Percentiles rank a stretch among this genome's conserved stretches.
Conservation (phyloP, 331 rosid species). For the Pyracantha coccinea region DNA sequence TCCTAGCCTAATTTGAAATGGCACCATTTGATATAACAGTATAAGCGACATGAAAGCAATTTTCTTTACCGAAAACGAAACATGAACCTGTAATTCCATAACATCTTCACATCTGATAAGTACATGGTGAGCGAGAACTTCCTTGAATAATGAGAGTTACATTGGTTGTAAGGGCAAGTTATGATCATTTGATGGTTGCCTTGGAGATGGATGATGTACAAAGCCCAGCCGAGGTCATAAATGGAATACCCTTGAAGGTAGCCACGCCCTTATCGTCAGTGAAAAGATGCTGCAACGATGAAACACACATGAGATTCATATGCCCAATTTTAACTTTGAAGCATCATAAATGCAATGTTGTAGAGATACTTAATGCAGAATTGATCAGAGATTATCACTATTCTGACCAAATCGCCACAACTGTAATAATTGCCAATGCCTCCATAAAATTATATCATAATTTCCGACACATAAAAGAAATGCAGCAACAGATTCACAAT, state of each 20-base stretch:
- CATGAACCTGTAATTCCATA: neutral
- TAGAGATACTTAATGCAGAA: neutral
- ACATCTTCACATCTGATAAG: neutral
- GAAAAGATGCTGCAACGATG: slow-evolving; percentile 71
- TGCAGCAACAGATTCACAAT: neutral
- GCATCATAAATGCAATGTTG: neutral
- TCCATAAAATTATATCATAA: neutral
- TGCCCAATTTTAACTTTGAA: neutral
- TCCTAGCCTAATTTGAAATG: no score
- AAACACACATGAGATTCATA: slow-evolving; percentile 15
- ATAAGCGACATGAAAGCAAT: neutral
- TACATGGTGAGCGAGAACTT: neutral
- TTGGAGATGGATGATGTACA: slow-evolving; percentile 68
- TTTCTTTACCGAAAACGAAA: neutral
- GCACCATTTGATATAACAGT: neutral
- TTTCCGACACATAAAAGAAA: neutral
- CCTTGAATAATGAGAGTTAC: neutral
- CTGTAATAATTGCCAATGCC: neutral
- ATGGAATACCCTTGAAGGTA: slow-evolving; percentile 83
- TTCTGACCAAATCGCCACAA: neutral
- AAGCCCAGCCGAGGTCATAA: slow-evolving; percentile 89
- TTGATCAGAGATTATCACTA: neutral
- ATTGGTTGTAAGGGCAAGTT: neutral
- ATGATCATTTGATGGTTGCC: slow-evolving; percentile 56
- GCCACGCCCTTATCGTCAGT: slow-evolving; percentile 86